Evolutionary conservation across 73 alveolate genomes (phyloP), one percentile per base, ranked within the genome.

Genomic region (Diophrys sp.): DNA sequence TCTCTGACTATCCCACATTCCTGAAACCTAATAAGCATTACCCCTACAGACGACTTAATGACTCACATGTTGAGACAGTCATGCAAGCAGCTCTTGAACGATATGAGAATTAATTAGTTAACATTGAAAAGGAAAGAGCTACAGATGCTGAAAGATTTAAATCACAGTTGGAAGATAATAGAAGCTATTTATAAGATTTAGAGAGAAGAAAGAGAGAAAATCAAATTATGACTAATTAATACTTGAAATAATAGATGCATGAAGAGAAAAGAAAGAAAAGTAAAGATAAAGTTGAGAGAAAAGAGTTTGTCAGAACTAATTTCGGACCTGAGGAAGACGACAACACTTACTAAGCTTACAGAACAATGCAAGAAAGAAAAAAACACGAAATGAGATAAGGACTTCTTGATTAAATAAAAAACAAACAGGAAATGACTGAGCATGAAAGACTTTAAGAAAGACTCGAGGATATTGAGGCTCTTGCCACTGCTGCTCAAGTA

Each of bases 31-130:
- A 27, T 54, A 77, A 77, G 78, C 85, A 77, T 55, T 67, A 77
- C 31, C 85, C 85, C 26, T 77, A 66, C 70, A 30, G 85, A 77
- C 28, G 85, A 27, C 85, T 77, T 29, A 66, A 57, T 56, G 85
- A 77, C 56, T 29, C 56, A 5, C 78, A 77, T 31, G 85, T 77
- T 32, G 85, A 77, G 31, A 31, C 26, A 8, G 85, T 44, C 26
- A 77, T 77, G 85, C 77, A 57, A 71, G 54, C 70, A 0, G 78
- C 85, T 28, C 26, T 77, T 14, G 30, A 31, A 26, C 44, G 85
- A 33, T 77, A 29, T 67, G 85, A 62, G 56, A 74, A 66, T 1
- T 72, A 77, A 23, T n/a, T 77, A 0, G 62, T 54, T 56, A 2
- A 33, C 1, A 66, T 30, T 2, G 85, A 77, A 34, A n/a, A 67